Conservation (phyloP, 1,284 basidiomycete species). For the Trichosporon asahii region DNA sequence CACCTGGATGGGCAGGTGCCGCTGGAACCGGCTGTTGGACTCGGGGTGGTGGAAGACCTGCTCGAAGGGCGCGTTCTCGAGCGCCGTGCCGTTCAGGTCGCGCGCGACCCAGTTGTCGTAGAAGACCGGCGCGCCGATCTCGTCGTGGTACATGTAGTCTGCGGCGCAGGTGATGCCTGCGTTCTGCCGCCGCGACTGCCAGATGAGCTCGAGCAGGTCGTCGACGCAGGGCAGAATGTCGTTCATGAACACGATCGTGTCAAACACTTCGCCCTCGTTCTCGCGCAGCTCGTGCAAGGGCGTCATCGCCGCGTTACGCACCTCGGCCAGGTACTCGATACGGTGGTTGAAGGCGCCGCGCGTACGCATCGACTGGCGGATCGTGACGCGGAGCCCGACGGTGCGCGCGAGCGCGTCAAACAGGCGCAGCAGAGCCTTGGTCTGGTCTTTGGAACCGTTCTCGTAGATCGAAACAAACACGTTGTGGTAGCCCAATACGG, state of each 20-base stretch:
- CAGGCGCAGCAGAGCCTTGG: slow-evolving; percentile 85
- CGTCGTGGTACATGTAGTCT: slow-evolving; percentile 96
- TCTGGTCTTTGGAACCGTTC: slow-evolving; percentile 93
- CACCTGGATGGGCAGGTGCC: slow-evolving; percentile 86
- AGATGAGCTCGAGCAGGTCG: slow-evolving; percentile 91
- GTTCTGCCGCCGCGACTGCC: slow-evolving; percentile 84
- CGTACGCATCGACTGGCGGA: slow-evolving; percentile 82
- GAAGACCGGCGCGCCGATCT: slow-evolving; percentile 85
- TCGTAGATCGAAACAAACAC: slow-evolving; percentile 96
- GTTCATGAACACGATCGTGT: slow-evolving; percentile 96
- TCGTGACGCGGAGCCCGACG: slow-evolving; percentile 84
- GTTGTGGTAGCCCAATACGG: slow-evolving; percentile 89
- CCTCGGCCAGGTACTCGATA: slow-evolving; percentile 96
- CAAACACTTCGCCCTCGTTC: slow-evolving; percentile 83
- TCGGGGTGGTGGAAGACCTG: slow-evolving; percentile 77
- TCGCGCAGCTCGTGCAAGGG: slow-evolving; percentile 88
- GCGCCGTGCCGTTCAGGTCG: slow-evolving; percentile 92
- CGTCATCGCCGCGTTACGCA: slow-evolving; percentile 88
- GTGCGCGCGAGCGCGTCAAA: slow-evolving; percentile 84
- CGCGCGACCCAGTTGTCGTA: slow-evolving; percentile 98
- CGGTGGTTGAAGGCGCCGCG: slow-evolving; percentile 95
- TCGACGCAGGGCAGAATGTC: slow-evolving; percentile 93
- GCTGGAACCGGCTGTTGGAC: slow-evolving; percentile 74
- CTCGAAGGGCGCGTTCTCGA: slow-evolving; percentile 95
- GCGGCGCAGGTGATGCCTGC: slow-evolving; percentile 94